A percentile compares a stretch with the other conserved stretches of the same genome.
These are phyloP conservation scores for Trypanosomatidae sp. DNA, from an alignment of 208 protist genomes.

Conservation along the genomic window DNA sequence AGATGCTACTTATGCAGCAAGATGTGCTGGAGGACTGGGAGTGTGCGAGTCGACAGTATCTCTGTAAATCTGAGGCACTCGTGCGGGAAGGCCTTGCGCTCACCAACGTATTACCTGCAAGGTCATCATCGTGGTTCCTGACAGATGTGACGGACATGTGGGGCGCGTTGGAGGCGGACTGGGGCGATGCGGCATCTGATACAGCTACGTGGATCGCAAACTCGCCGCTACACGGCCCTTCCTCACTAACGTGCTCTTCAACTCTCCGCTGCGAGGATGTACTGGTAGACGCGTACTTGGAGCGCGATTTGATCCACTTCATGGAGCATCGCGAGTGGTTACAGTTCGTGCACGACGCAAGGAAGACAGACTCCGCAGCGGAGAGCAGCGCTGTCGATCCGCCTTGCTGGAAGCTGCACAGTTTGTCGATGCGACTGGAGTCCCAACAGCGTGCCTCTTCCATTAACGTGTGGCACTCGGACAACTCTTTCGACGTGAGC, in stretches of 20 bases:
- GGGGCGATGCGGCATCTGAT: conserved; percentile 6
- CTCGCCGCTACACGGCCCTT: background rate
- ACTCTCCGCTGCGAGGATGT: conserved; percentile 23
- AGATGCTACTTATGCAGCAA: conserved; percentile 1
- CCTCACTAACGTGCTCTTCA: conserved; percentile 1
- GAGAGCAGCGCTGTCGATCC: background rate
- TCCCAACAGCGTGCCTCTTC: conserved; percentile 22
- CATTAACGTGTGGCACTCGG: conserved; percentile 32
- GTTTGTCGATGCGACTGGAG: conserved; percentile 25
- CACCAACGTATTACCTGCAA: background rate
- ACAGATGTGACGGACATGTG: conserved; percentile 5
- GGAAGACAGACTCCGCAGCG: background rate
- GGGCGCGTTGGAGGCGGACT: conserved; percentile 6
- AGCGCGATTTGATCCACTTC: conserved; percentile 30
- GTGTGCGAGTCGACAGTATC: background rate
- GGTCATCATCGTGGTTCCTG: background rate
- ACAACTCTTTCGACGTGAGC: conserved; percentile 23
- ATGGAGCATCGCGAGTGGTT: conserved; percentile 25
- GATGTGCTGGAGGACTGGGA: conserved; percentile 5
- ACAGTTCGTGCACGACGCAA: background rate
- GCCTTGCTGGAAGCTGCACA: conserved; percentile 21
- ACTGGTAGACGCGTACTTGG: conserved; percentile 21
- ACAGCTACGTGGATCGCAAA: conserved; percentile 1
- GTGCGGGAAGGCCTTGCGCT: background rate
- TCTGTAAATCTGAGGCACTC: conserved; percentile 4